A percentile compares a stretch with the other conserved stretches of the same genome.
These are phyloP conservation scores for Musa balbisiana DNA, from an alignment of 202 grass and related monocot species.

Conservation along the genomic window DNA sequence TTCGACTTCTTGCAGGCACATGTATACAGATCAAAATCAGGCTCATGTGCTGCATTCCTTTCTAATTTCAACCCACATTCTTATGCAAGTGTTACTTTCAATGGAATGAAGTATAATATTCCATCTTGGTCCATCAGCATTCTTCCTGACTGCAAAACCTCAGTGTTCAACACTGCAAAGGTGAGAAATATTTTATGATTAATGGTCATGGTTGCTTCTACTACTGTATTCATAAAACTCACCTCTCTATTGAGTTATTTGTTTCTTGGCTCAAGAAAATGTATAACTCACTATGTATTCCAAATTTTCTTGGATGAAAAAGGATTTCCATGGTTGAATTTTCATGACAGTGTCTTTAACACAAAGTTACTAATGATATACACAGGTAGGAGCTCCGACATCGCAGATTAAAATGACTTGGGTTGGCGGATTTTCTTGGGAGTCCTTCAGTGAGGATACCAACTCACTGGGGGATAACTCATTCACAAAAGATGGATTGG, in stretches of 20 bases:
- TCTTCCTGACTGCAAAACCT: slow-evolving; percentile 76
- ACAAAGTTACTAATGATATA: not conserved
- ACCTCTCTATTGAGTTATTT: not conserved
- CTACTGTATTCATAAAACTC: too few relatives aligned
- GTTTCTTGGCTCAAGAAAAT: not conserved
- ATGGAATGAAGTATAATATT: slow-evolving; percentile 50
- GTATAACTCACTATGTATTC: not conserved
- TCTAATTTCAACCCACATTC: slow-evolving; percentile 61
- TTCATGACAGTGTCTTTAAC: not conserved
- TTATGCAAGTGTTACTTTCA: slow-evolving; percentile 35
- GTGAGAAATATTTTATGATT: slow-evolving; percentile 23
- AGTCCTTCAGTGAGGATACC: slow-evolving; percentile 65
- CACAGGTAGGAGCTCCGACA: slow-evolving; percentile 41
- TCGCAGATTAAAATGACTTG: slow-evolving; percentile 47
- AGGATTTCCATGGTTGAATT: too few relatives aligned
- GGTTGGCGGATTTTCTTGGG: slow-evolving; percentile 48
- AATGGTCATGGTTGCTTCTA: not conserved
- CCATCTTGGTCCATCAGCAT: slow-evolving; percentile 95
- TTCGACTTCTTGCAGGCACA: not conserved
- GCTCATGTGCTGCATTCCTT: slow-evolving; percentile 77
- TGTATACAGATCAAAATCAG: slow-evolving; percentile 30
- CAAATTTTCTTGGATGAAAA: not conserved
- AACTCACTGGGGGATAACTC: slow-evolving; percentile 52
- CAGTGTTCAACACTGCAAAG: slow-evolving; percentile 80
- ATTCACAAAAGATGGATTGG: slow-evolving; percentile 83